Evolutionary conservation across 305 asterid genomes (phyloP).

Genomic region (Fraxinus nigra): DNA sequence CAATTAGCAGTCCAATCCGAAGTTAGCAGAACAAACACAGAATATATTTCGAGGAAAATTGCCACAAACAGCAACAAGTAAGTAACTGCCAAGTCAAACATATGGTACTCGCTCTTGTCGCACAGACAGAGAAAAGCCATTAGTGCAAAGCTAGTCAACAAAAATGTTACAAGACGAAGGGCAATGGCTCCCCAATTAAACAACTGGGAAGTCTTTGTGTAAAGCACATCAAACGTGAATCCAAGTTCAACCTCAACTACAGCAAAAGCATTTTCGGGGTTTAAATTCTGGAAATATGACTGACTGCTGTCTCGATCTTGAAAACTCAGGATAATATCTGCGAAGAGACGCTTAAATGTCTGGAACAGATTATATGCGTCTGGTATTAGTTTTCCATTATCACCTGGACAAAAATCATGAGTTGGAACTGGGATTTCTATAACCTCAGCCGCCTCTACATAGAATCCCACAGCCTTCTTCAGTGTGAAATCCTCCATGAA

Average conservation of each 20-base stretch:
- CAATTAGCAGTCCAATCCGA: constrained; percentile 35
- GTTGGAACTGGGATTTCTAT: constrained; percentile 28
- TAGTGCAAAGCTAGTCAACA: constrained; percentile 16
- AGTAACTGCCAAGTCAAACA: constrained; percentile 35
- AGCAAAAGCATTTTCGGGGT: constrained; percentile 30
- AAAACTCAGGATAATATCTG: constrained; percentile 54
- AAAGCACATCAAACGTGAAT: constrained; percentile 43
- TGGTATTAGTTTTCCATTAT: neutral
- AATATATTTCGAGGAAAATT: constrained; percentile 37
- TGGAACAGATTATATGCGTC: constrained; percentile 34
- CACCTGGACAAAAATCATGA: neutral
- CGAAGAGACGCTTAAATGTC: constrained; percentile 47
- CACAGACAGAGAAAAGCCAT: constrained; percentile 23
- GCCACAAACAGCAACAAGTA: constrained; percentile 37
- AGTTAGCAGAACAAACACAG: neutral
- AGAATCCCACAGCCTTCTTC: constrained; percentile 38
- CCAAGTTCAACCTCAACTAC: constrained; percentile 54
- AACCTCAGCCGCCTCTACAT: constrained; percentile 36
- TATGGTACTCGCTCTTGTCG: constrained; percentile 14
- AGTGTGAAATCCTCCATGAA: constrained; percentile 41
- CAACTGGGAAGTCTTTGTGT: constrained; percentile 36
- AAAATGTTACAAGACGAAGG: constrained; percentile 24
- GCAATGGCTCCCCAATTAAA: constrained; percentile 22
- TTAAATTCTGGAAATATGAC: constrained; percentile 16
- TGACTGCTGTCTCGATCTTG: constrained; percentile 42